Evolutionary conservation across 2,329 filamentous ascomycete species (phyloP).

Genomic region (Sporothrix pseudoabietina): DNA sequence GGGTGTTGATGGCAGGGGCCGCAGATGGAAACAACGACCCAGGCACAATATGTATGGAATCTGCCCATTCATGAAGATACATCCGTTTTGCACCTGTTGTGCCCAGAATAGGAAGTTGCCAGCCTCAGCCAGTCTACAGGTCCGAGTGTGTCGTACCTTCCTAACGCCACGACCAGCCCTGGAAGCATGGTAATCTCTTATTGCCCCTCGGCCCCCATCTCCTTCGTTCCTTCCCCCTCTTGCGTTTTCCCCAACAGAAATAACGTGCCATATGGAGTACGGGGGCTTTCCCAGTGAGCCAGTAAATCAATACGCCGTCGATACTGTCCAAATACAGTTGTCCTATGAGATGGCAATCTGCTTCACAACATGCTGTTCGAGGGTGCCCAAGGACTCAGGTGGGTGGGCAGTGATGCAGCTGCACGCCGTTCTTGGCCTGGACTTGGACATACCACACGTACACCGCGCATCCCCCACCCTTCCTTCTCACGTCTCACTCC

Average conservation of each 20-base stretch:
- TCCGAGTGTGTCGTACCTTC: constrained; percentile 3
- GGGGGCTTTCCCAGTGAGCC: no score
- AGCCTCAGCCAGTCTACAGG: background rate
- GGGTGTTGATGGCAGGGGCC: background rate
- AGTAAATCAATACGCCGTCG: background rate
- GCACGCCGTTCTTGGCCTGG: constrained; percentile 7
- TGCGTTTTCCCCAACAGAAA: background rate
- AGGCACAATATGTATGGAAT: background rate
- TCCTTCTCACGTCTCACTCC: background rate
- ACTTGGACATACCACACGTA: background rate
- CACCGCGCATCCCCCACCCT: background rate
- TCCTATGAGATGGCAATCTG: background rate
- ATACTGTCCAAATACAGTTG: background rate
- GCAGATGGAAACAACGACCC: background rate
- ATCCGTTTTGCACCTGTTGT: background rate
- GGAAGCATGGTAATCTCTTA: constrained; percentile 6
- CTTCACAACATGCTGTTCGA: constrained; percentile 7
- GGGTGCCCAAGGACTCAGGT: background rate
- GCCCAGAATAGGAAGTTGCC: background rate
- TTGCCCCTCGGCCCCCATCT: background rate
- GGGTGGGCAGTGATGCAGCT: background rate
- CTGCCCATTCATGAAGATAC: background rate
- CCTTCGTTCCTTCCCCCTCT: background rate
- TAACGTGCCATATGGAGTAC: background rate
- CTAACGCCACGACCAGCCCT: background rate